These are phyloP conservation scores for Calonectria honghensis DNA, from an alignment of 2,329 filamentous ascomycete species.

Conservation along the genomic window DNA sequence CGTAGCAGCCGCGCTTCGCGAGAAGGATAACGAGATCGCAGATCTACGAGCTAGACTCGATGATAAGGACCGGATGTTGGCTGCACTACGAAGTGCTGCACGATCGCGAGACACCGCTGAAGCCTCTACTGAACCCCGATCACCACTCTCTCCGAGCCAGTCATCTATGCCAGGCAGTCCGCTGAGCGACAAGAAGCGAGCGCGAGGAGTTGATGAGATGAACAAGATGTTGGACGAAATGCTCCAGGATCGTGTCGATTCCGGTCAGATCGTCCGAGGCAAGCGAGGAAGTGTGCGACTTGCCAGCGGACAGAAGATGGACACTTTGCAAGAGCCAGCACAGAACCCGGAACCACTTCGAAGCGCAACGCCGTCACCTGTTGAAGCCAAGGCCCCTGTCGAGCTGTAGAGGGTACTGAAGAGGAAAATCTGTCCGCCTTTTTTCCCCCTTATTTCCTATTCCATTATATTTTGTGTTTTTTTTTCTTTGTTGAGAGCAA, in stretches of 20 bases:
- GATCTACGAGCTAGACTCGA: conserved; percentile 92
- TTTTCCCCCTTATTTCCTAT: conserved; percentile 5
- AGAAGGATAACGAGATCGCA: conserved; percentile 94
- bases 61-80: conserved; percentile 95
- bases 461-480: conserved; percentile 11
- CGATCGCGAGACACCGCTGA: conserved; percentile 90
- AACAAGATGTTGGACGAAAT: conserved; percentile 96
- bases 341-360: conserved; percentile 63
- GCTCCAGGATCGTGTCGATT: conserved; percentile 92
- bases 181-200: conserved; percentile 68
- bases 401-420: conserved; percentile 33
- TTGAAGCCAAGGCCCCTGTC: conserved; percentile 50
- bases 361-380: conserved; percentile 57
- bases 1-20: conserved; percentile 82
- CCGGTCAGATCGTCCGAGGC: conserved; percentile 81
- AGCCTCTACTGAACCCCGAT: conserved; percentile 61
- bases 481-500: conserved; percentile 34
- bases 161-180: conserved; percentile 42
- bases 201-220: conserved; percentile 91
- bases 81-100: conserved; percentile 88
- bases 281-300: conserved; percentile 80
- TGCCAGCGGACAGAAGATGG: conserved; percentile 66
- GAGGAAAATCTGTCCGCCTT: conserved; percentile 6
- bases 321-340: conserved; percentile 58
- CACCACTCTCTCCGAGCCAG: conserved; percentile 49